A percentile compares a stretch with the other conserved stretches of the same genome.
Evolutionary conservation across 2,329 filamentous ascomycete genomes (phyloP).

Genomic region (Ophiostoma sp.): DNA sequence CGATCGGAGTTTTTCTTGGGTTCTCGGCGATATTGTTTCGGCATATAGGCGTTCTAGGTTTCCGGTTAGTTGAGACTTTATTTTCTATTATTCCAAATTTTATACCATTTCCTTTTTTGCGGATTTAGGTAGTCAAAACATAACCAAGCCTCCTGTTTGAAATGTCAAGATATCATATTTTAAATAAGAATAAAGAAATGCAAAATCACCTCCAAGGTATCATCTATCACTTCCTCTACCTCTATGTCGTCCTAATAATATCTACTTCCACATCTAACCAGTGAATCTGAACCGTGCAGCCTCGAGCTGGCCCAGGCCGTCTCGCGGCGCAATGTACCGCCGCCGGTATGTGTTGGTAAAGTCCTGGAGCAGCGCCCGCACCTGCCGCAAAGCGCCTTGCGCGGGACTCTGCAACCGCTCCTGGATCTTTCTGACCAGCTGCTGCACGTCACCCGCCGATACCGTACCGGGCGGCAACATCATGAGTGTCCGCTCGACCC

Average conservation of each 20-base stretch:
- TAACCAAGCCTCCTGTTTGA: neutral
- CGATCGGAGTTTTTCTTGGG: no score
- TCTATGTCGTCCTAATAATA: neutral
- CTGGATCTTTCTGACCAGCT: constrained; percentile 73
- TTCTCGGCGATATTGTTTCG: neutral
- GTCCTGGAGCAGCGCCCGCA: constrained; percentile 82
- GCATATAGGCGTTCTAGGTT: neutral
- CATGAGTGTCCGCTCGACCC: constrained; percentile 78
- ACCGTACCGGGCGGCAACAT: constrained; percentile 80
- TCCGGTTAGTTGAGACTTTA: neutral
- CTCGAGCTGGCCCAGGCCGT: constrained; percentile 82
- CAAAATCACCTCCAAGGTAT: constrained; percentile 14
- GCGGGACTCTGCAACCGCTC: constrained; percentile 46
- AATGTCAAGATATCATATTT: neutral
- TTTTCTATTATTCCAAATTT: neutral
- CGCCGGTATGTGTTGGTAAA: constrained; percentile 93
- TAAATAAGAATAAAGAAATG: constrained; percentile 3
- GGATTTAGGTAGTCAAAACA: neutral
- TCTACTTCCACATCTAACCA: constrained; percentile 36
- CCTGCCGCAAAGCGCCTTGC: constrained; percentile 59
- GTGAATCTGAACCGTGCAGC: constrained; percentile 80
- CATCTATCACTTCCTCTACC: constrained; percentile 8
- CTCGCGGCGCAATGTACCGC: constrained; percentile 89
- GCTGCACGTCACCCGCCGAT: constrained; percentile 71
- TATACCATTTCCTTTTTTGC: neutral